phyloP scores from a whole-genome alignment of 176 grass and related monocot species.

The Bonia amplexicaulis region DNA sequence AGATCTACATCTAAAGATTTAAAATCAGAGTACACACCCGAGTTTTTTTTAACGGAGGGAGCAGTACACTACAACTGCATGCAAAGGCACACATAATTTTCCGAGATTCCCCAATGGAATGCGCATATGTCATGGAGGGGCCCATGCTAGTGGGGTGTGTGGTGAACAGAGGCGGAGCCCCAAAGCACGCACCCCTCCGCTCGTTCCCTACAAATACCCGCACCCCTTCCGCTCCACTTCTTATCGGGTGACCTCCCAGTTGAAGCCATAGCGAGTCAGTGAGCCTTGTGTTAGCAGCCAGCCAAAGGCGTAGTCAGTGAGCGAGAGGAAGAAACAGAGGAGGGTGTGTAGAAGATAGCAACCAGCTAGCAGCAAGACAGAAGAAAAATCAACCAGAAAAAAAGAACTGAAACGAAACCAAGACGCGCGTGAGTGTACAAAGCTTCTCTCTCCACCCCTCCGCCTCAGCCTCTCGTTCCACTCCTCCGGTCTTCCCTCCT shows the following conservation, averaged over 20 bases:
- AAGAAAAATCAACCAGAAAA: not conserved
- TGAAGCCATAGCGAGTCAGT: not conserved
- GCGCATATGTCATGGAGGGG: slow-evolving; percentile 43
- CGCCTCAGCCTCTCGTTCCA: slow-evolving; percentile 2
- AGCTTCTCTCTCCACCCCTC: slow-evolving; percentile 25
- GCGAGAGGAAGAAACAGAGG: not conserved
- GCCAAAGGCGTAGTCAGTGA: slow-evolving; percentile 7
- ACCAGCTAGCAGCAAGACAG: not conserved
- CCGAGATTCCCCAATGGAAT: not conserved
- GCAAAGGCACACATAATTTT: not conserved
- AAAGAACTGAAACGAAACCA: not conserved
- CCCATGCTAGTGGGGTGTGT: slow-evolving; percentile 33
- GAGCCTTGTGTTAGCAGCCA: slow-evolving; percentile 1
- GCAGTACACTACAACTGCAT: no score
- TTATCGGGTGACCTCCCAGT: slow-evolving; percentile 33
- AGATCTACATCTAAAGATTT: fast-evolving
- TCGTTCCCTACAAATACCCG: slow-evolving; percentile 55
- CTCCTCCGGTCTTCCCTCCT: not conserved
- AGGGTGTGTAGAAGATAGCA: not conserved
- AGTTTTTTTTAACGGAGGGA: no score
- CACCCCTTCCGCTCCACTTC: not conserved
- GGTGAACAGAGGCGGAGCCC: slow-evolving; percentile 1
- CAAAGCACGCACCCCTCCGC: not conserved
- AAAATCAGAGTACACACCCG: no score
- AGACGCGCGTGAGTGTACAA: slow-evolving; percentile 12